Evolutionary conservation across 176 grass and related monocot species (phyloP), one percentile per base, ranked within the genome.

Genomic region (Juncus effusus): DNA sequence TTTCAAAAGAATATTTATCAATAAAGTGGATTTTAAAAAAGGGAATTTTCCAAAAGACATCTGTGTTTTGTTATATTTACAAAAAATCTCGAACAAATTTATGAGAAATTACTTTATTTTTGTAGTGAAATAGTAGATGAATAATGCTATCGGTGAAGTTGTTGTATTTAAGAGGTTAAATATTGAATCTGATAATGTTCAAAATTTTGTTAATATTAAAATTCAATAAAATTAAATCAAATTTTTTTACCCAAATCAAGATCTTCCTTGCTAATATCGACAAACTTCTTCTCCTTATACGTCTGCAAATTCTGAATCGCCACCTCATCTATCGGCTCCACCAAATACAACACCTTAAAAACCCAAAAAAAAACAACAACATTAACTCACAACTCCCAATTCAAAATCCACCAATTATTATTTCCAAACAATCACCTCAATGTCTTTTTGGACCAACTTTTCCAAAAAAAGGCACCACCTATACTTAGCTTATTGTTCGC

Each of bases 281-380:
- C 83, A 65, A 95, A 87, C 49, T 87, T 90, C 61, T 95, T 95
- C 61, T 95, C 91, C 64, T 95, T 95, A 72, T 90, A 95, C 7
- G 91, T 87, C 69, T 95, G 91, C 55, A 95, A 67, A 71, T 90
- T 95, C 83, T 95, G 91, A 67, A 95, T 95, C 42, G 91, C 86
- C 71, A 95, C 86, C 76, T 95, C 91, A 82, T 90, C 91, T 44
- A 90, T 95, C 3, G 91, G 86, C 52, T 95, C 86, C 5, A 95
- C 72, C 15, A 95, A 86, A 59, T 95, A 95, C 6, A 95, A 73
- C 52, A 95, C 83, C 83, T 95, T 60, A 44, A 78, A 55, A 59
- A 45, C 19, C 37, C 63, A 69, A 61, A 69, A 62, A 54, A 50
- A 2, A 53, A 16, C 39, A 42, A 13, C 74, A 40, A 7, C 64